Evolutionary conservation across 768 basidiomycete species (phyloP), one percentile per base, ranked within the genome.

Genomic region (Rhizopogon sp.): DNA sequence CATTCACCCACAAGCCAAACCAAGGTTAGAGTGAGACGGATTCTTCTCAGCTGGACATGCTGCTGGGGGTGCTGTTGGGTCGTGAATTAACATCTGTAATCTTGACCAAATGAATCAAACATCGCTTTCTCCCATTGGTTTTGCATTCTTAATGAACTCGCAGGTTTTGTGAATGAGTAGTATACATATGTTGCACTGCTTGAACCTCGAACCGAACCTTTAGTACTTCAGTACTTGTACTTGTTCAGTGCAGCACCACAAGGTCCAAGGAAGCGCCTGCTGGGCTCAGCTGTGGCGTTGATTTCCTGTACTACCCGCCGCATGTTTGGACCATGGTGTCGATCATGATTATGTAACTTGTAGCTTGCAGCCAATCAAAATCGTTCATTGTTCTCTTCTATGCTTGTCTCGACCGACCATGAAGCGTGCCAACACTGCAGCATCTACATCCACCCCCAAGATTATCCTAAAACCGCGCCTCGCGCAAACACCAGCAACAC

Each of bases 381-480:
- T 25, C 3, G 25, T 25, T 25, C 4, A 25, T 25, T 25, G 25
- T 25, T 25, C 25, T 25, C 25, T 25, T 25, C 4, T 25, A 25
- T 4, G 25, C 25, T 25, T 25, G 25, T 25, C 25, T 25, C 25
- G 25, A 25, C 43, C 3, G 51, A 49, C n/a, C 10, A 66, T 68
- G 67, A 68, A 63, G 31, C 67, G 67, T 35, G 9, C 20, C 22
- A 50, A 58, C 39, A 55, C 57, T 10, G 16, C 39, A n/a, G 39
- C 39, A 6, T 64, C 62, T 37, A 65, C 62, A 4, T 56, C 62
- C 16, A 58, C 53, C 13, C 70, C 62, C 25, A 76, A 73, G 66
- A 76, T 76, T 42, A 76, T 74, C 9, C 73, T 74, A 55, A 76
- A 72, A 46, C 74, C 74, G 1, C 73, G 71, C 33, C 57, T 67